Base-by-base conservation (phyloP, 2,329 filamentous ascomycete species). In the Intubia oerlemansii region DNA sequence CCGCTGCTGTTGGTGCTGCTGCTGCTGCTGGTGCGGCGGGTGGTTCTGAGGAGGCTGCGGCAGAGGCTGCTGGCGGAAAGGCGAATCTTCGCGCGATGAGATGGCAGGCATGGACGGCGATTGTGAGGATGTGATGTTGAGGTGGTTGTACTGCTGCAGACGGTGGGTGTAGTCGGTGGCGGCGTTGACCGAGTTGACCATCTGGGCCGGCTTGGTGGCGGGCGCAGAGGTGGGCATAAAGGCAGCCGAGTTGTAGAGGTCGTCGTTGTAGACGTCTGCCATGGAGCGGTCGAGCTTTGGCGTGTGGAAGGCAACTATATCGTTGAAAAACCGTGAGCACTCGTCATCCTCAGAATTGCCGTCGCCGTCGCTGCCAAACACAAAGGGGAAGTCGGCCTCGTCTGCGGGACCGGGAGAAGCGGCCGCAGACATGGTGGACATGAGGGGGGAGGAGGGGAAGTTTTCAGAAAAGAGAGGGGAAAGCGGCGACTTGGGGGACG, bases 261-360 rank as follows among this genome's bases (percentile, higher is more conserved):
- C 80, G 46, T 92, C 84, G 41, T 69, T 64, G 43, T 78, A 85
- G 28, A 80, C 64, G 43, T 90, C 81, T 12, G 81, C 85, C 53
- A 88, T 80, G 1, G 82, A 88, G 32, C 81, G 65, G 39, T 82
- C 74, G 37, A 91, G 64, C 50, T 85, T 88, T 16, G 82, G 76
- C 16, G 71, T 55, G 22, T 58, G 55, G 36, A 55, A 55, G 38
- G 66, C 61, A 51, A 67, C 62, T 69, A 58, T 42, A 49, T 55
- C 48, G 44, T 54, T 49, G 43, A 44, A 51, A 47, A 58, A 52
- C 45, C 53, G 72, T 84, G 70, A 82, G 75, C 66, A 69, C 46
- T 66, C 53, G 50, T 66, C 53, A 54, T 61, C 31, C 24, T 29
- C 33, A 14, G n/a, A 14, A 13, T 28, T 26, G 13, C 24, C 27